Base-by-base conservation (phyloP, 2,329 filamentous ascomycete genomes). In the Cordyceps sp. region DNA sequence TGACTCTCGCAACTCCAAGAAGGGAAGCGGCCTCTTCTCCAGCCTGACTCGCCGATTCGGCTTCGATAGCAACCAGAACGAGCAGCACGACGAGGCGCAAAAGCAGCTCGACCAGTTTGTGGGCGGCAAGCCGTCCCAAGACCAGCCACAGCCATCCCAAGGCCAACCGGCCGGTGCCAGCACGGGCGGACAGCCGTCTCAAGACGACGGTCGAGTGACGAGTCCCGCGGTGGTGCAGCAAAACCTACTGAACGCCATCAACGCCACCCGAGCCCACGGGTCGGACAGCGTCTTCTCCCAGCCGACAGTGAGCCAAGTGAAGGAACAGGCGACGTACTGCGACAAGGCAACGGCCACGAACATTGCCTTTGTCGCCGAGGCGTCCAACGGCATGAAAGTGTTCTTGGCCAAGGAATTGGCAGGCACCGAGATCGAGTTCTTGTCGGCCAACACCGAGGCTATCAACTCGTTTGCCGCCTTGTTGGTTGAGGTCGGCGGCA, bases 301-400 rank as follows among this genome's bases (percentile, higher is more conserved):
- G 16, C 83, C 83, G 0, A 60, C 71, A 33, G 77, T 79, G 23
- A 76, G 73, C 38, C 60, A 76, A 31, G 75, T 93, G 41, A 79
- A 79, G 47, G 85, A 93, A 52, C 79, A 83, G 42, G 71, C 77
- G 25, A 79, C 80, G 0, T 93, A 93, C 56, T 94, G 86, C 52
- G 86, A 94, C 57, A 68, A 73, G 42, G 77, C 62, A 17, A 73
- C 79, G 2, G 73, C 72, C 1, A 73, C 85, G 35, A 75, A 93
- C 52, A 71, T 93, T 10, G 61, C 62, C 13, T 77, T 78, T 45
- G 66, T 74, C 10, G 78, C 77, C 5, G 73, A 81, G 29, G 69
- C 81, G 4, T 69, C 73, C 3, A 74, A 75, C 30, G 72, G 77
- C 4, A 77, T 86, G 54, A 76, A 78, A 37, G 66, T 93, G 23